Evolutionary conservation across 2,329 filamentous ascomycete genomes (phyloP).

Genomic region (Fusarium tupiense): DNA sequence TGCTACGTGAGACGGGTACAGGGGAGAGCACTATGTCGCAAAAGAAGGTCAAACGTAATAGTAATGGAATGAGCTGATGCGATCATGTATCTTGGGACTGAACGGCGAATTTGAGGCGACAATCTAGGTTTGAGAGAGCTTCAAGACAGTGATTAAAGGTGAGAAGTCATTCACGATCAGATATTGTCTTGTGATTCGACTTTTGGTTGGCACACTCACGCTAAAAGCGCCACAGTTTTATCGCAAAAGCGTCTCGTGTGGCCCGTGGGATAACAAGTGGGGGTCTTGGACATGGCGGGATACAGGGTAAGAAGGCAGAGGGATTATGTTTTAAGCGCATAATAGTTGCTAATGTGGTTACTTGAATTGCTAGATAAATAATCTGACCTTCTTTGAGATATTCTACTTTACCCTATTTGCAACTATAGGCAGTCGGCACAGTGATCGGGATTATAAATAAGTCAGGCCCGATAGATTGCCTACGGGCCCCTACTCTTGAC

Average conservation of each 20-base stretch:
- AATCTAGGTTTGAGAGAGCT: too few relatives aligned
- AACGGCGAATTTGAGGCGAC: rapidly evolving
- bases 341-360: too few relatives aligned
- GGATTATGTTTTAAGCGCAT: neutral
- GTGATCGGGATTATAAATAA: neutral
- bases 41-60: too few relatives aligned
- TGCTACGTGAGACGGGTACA: too few relatives aligned
- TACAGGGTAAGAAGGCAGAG: neutral
- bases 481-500: rapidly evolving
- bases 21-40: rapidly evolving
- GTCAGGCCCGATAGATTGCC: neutral
- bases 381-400: neutral
- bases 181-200: neutral
- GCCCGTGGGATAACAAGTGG: neutral
- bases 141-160: neutral
- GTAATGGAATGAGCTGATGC: neutral
- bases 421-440: neutral
- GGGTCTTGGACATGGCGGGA: neutral
- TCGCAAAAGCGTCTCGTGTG: rapidly evolving
- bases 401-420: rapidly evolving
- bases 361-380: rapidly evolving
- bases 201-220: neutral
- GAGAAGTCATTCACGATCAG: neutral
- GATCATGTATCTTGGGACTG: neutral
- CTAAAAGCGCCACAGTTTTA: neutral